These are phyloP conservation scores for Fusarium buxicola DNA, from an alignment of 2,329 filamentous ascomycete species.

Conservation along the genomic window DNA sequence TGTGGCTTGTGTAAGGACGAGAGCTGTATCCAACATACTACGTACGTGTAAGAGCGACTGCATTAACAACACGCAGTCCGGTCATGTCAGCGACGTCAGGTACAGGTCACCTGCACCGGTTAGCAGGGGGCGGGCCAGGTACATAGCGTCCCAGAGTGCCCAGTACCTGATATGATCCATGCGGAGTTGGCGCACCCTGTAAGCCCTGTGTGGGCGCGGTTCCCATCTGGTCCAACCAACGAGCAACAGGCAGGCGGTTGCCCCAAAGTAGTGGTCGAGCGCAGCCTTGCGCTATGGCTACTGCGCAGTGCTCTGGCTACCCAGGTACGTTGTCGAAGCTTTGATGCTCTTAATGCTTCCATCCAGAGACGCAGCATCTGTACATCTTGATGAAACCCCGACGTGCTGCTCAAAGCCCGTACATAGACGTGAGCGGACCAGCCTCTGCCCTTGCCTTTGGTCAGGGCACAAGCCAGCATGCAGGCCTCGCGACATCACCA, in stretches of 20 bases:
- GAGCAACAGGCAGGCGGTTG: conserved; percentile 23
- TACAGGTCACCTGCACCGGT: conserved; percentile 53
- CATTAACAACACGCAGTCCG: too few relatives aligned
- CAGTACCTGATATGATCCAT: conserved; percentile 46
- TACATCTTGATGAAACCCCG: too few relatives aligned
- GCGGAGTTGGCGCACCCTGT: conserved; percentile 35
- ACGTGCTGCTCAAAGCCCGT: conserved; percentile 10
- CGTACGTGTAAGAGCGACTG: conserved; percentile 1
- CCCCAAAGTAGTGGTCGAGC: too few relatives aligned
- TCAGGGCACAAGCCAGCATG: conserved; percentile 32
- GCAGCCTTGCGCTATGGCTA: neutral
- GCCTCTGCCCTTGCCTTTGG: conserved; percentile 11
- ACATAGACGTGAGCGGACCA: conserved; percentile 13
- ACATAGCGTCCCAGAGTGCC: conserved; percentile 45
- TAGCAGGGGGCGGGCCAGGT: conserved; percentile 51
- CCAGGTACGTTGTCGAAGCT: too few relatives aligned
- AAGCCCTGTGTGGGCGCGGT: conserved; percentile 27
- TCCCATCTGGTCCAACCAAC: conserved; percentile 38
- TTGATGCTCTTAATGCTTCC: too few relatives aligned
- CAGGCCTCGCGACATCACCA: conserved; percentile 37
- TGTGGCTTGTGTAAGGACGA: conserved; percentile 7
- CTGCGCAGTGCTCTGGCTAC: too few relatives aligned
- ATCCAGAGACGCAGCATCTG: too few relatives aligned
- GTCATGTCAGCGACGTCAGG: conserved; percentile 50
- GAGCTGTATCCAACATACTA: too few relatives aligned